Conservation (phyloP, 768 basidiomycete genomes). For the Termitomyces sp. region DNA sequence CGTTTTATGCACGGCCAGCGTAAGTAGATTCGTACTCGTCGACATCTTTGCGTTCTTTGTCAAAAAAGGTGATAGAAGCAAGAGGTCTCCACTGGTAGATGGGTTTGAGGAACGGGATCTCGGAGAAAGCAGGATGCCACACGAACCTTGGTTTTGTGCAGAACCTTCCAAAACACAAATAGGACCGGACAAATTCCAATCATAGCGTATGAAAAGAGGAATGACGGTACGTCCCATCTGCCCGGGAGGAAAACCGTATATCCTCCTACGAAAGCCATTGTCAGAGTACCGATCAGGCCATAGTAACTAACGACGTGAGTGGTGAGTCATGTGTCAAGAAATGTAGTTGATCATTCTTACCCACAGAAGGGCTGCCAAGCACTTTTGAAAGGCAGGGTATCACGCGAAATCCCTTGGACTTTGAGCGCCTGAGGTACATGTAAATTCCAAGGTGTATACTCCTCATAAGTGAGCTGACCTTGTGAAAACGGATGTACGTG, state of each 20-base stretch:
- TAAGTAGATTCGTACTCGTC: slow-evolving; percentile 36
- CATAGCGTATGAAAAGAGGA: slow-evolving; percentile 46
- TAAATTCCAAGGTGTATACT: not conserved
- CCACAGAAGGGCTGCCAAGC: slow-evolving; percentile 49
- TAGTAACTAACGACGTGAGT: slow-evolving; percentile 31
- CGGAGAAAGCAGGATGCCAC: not conserved
- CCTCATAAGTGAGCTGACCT: slow-evolving; percentile 21
- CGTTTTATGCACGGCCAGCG: not conserved
- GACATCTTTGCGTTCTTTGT: slow-evolving; percentile 33
- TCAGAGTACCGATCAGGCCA: slow-evolving; percentile 33
- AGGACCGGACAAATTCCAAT: slow-evolving; percentile 34
- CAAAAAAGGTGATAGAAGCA: slow-evolving; percentile 38
- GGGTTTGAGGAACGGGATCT: not conserved
- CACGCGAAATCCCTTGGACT: slow-evolving; percentile 38
- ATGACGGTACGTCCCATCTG: slow-evolving; percentile 39
- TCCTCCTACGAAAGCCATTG: slow-evolving; percentile 43
- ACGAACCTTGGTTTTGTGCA: slow-evolving; percentile 32
- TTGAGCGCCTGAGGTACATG: slow-evolving; percentile 30
- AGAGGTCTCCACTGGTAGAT: slow-evolving; percentile 31
- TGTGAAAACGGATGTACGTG: slow-evolving; percentile 43
- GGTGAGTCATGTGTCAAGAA: not conserved
- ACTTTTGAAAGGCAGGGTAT: slow-evolving; percentile 36
- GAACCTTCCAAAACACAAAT: slow-evolving; percentile 42
- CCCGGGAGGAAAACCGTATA: slow-evolving; percentile 49
- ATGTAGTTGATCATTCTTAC: slow-evolving; percentile 18